These are phyloP conservation scores for Neopestalotiopsis clavispora DNA, from an alignment of 2,329 filamentous ascomycete species.

Conservation along the genomic window DNA sequence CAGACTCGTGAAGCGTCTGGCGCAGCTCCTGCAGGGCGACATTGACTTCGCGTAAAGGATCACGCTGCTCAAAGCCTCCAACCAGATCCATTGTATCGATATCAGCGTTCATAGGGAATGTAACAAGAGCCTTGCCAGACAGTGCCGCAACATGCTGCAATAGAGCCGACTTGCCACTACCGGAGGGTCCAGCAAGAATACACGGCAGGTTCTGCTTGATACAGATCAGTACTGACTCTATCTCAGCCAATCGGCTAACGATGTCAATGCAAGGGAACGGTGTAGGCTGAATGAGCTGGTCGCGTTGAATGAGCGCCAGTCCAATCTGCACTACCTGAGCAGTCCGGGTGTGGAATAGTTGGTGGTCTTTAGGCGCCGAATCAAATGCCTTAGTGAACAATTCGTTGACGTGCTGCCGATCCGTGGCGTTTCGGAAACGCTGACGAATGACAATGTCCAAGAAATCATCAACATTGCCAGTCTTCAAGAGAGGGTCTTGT, in stretches of 20 bases:
- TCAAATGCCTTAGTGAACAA: conserved; percentile 72
- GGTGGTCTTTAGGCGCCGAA: conserved; percentile 55
- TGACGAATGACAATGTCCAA: conserved; percentile 83
- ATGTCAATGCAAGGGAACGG: conserved; percentile 55
- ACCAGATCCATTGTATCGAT: conserved; percentile 97
- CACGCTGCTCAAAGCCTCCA: conserved; percentile 94
- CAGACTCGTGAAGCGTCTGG: conserved; percentile 50
- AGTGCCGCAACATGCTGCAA: conserved; percentile 81
- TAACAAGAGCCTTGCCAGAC: conserved; percentile 76
- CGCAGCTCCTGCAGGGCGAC: conserved; percentile 52
- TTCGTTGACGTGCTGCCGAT: conserved; percentile 67
- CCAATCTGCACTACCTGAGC: conserved; percentile 76
- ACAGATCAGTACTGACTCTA: conserved; percentile 88
- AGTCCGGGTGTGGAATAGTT: conserved; percentile 75
- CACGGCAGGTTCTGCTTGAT: conserved; percentile 87
- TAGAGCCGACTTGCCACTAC: conserved; percentile 84
- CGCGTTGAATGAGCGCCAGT: conserved; percentile 70
- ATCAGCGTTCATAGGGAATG: conserved; percentile 91
- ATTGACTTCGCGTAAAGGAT: conserved; percentile 75
- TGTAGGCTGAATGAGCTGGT: conserved; percentile 57
- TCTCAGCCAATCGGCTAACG: conserved; percentile 66
- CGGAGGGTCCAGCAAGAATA: conserved; percentile 84
- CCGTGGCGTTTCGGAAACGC: conserved; percentile 76
- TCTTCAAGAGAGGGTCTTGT: conserved; percentile 62
- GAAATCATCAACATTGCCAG: conserved; percentile 71